Conservation (phyloP, 2,329 filamentous ascomycete genomes). For the Aspergillus carbonarius region DNA sequence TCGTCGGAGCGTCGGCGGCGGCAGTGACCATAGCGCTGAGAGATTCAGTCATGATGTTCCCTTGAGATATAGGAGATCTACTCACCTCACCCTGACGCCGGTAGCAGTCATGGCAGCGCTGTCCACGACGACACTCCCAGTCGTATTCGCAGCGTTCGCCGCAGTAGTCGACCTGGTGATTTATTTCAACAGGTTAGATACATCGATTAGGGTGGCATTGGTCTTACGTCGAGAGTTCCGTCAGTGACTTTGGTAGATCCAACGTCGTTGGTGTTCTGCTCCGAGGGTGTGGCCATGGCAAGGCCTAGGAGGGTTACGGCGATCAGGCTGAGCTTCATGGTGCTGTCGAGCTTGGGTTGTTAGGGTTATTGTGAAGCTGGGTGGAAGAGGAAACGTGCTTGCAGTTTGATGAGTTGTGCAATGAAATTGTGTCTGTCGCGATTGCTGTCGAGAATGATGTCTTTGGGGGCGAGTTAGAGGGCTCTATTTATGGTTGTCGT, state of each 20-base stretch:
- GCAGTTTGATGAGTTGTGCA: not conserved
- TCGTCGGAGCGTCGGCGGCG: not conserved
- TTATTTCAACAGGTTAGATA: fast-evolving
- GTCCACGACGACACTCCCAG: not conserved
- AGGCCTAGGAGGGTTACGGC: not conserved
- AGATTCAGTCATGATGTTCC: not conserved
- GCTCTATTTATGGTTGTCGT: not conserved
- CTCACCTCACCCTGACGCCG: not conserved
- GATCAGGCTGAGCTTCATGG: not conserved
- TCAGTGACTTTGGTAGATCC: not conserved
- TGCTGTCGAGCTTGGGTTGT: not conserved
- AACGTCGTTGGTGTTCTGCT: not conserved
- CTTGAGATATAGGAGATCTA: not conserved
- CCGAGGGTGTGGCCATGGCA: not conserved
- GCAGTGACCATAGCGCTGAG: not conserved
- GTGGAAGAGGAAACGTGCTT: not conserved
- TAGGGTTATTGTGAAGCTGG: not conserved
- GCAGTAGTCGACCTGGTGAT: not conserved
- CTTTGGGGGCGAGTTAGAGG: not conserved
- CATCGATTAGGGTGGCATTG: fast-evolving
- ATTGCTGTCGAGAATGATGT: not conserved
- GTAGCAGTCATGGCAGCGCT: not conserved
- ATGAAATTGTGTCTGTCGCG: not conserved
- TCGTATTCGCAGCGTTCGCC: not conserved
- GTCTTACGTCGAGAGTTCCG: not conserved